Base-by-base conservation (phyloP, 441 rosid genomes). In the Isatis lusitanica region DNA sequence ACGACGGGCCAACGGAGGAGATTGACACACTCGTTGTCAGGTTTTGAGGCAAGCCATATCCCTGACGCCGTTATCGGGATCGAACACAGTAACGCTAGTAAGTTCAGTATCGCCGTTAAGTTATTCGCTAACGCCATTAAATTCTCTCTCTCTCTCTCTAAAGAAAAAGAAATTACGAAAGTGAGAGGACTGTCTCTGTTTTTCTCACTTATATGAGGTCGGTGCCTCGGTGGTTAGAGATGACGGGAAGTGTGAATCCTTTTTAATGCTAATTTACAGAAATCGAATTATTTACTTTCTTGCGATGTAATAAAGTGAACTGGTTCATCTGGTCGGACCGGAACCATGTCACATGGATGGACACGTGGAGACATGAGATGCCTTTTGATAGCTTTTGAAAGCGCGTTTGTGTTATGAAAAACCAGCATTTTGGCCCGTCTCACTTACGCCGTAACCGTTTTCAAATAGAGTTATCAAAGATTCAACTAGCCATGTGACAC, bases 1-100 rank as follows among this genome's bases (percentile, higher is more conserved):
- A 85, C 84, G 43, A 89, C 81, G 3, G 91, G 94, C 94, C 94
- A 87, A n/a, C 90, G 86, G 63, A 87, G 63, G 68, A 84, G 79
- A 73, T 80, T 85, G 76, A 85, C 77, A 71, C 91, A 89, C 63
- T 79, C 83, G 80, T 85, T 85, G 80, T 92, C 97, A 1, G 91
- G 87, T 21, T 89, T 86, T 61, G 93, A 86, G 28, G 94, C 92
- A 0, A 92, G 83, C 98, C 98, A 89, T 73, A 88, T 85, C 12
- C 98, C 98, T 36, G 97, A 67, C 66, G 92, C 85, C 52, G 93
- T 91, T 50, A 94, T 89, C 6, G 95, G 96, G 79, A 91, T 85
- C 8, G 98, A 94, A 74, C 97, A 88, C 18, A 94, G 88, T 46
- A 94, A 60, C 53, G 97, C 98, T 33, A 90, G 70, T 78, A 92